Percentiles rank a stretch among this genome's conserved stretches.
Conservation (phyloP, 2,329 filamentous ascomycete species). For the Aplosporella prunicola region DNA sequence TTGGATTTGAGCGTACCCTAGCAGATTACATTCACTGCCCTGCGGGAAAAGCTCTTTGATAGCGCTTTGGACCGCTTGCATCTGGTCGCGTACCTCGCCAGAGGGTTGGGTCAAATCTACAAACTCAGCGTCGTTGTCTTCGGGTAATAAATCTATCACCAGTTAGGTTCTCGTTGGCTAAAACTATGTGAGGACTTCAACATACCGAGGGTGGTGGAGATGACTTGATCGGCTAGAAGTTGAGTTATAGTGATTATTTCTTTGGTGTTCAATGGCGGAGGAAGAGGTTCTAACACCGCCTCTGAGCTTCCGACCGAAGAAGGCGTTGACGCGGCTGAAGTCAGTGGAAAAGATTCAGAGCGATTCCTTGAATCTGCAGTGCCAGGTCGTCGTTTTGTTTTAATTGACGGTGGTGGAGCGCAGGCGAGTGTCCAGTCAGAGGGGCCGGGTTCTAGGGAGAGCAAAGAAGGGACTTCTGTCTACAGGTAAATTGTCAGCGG, state of each 20-base stretch:
- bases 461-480: slow-evolving; percentile 4
- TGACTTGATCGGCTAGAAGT: slow-evolving; percentile 8
- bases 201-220: slow-evolving; percentile 7
- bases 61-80: slow-evolving; percentile 3
- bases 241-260: slow-evolving; percentile 11
- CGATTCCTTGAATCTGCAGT: slow-evolving; percentile 1
- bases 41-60: slow-evolving; percentile 23
- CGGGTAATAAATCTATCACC: slow-evolving; percentile 1
- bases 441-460: slow-evolving; percentile 22
- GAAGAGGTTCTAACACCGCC: not conserved
- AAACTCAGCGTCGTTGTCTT: not conserved
- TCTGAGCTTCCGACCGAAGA: slow-evolving; percentile 7
- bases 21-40: slow-evolving; percentile 23
- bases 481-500: too few relatives aligned
- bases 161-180: too few relatives aligned
- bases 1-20: slow-evolving; percentile 30
- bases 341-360: slow-evolving; percentile 5
- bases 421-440: slow-evolving; percentile 29
- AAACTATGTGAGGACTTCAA: too few relatives aligned
- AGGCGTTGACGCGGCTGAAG: slow-evolving; percentile 9
- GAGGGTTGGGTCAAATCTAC: not conserved
- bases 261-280: slow-evolving; percentile 2
- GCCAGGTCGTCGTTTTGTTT: not conserved
- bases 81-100: not conserved
- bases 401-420: slow-evolving; percentile 18